These are phyloP conservation scores for Mallotus nudiflorus DNA, from an alignment of 345 rosid species.

Conservation along the genomic window DNA sequence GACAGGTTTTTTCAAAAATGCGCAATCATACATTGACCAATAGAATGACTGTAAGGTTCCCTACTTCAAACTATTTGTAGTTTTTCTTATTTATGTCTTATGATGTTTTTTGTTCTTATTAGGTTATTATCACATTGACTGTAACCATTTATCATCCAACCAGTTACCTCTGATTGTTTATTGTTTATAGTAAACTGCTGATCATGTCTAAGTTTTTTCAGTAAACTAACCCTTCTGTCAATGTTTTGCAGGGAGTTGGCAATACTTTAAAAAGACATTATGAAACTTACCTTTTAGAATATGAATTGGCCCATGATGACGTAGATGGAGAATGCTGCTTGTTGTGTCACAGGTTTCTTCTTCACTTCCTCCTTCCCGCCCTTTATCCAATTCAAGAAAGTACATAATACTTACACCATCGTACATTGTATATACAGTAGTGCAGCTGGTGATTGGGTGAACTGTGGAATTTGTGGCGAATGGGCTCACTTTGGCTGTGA, in stretches of 20 bases:
- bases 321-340: slow-evolving; percentile 98
- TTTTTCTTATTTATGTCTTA: slow-evolving; percentile 6
- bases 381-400: no score
- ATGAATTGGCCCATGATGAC: slow-evolving; percentile 97
- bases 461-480: slow-evolving; percentile 96
- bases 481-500: slow-evolving; percentile 99
- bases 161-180: neutral
- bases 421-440: slow-evolving; percentile 62
- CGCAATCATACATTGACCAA: slow-evolving; percentile 95
- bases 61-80: slow-evolving; percentile 1
- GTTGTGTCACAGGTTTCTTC: slow-evolving; percentile 79
- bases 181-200: neutral
- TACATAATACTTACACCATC: slow-evolving; percentile 21
- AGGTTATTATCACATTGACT: no score
- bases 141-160: no score
- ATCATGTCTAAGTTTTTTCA: neutral
- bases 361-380: slow-evolving; percentile 4
- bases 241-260: slow-evolving; percentile 76
- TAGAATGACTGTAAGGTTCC: slow-evolving; percentile 84
- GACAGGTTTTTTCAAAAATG: slow-evolving; percentile 99
- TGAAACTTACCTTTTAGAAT: slow-evolving; percentile 93
- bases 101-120: neutral
- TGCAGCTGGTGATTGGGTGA: slow-evolving; percentile 99
- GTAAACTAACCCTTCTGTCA: neutral
- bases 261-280: slow-evolving; percentile 93